Base-by-base conservation (phyloP, 2,329 filamentous ascomycete species). In the Epichloe bromicola region DNA sequence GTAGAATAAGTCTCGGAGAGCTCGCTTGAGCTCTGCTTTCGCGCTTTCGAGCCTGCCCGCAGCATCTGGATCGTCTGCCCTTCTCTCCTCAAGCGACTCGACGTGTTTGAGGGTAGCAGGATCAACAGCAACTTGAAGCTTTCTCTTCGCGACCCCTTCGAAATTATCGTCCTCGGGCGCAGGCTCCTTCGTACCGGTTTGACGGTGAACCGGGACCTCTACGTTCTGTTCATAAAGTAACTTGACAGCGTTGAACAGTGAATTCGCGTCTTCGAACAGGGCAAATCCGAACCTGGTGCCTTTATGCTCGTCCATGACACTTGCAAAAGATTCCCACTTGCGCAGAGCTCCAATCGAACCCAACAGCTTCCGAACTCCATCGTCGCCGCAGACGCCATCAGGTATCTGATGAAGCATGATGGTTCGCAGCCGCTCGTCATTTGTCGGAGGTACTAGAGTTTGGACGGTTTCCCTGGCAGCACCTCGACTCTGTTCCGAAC, bases 271-370 rank as follows among this genome's bases (percentile, higher is more conserved):
- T 56, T 95, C 91, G 67, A 86, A 98, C 67, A 96, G 86, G 53
- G 91, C 93, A 69, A 98, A 97, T 14, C 91, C 93, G 72, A 97
- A 97, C 56, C 83, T 85, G 67, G 85, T 83, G 51, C 83, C 82
- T 69, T 91, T 93, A 57, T 86, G 81, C 57, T 88, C 83, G n/a
- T 72, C 64, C 15, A 72, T 62, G 36, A 74, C 69, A 15, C 73
- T 75, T 46, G 79, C 80, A 36, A 82, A 84, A 54, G 88, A 75
- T 56, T 90, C 89, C 89, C 90, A 98, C 60, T 88, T 83, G 56
- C 86, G 81, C 55, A 98, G 69, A 63, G 77, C 82, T 40, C 90
- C 90, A 0, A 86, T 85, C n/a, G 83, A 78, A 44, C 78, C 72
- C 42, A 98, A 71, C 38, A 98, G 80, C 51, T 77, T 79, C 69